Base-by-base conservation (phyloP, 177 flowering plant genomes). In the Telopea speciosissima region DNA sequence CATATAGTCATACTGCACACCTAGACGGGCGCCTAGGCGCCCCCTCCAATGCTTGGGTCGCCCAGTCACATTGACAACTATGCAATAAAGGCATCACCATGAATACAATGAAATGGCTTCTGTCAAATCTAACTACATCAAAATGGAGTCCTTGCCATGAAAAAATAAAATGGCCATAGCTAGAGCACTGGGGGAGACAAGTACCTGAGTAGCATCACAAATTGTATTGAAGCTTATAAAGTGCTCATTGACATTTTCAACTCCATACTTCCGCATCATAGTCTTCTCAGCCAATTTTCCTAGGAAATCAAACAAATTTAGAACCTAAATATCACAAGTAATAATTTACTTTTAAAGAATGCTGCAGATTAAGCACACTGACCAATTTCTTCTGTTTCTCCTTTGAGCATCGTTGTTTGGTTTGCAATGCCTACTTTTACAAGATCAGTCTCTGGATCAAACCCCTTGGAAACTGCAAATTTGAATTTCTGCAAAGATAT, bases 311-410 rank as follows among this genome's bases (percentile, higher is more conserved):
- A 58, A 72, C n/a, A 36, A 63, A 33, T 69, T 42, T 65, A 62
- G 31, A 73, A 58, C 5, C 13, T 65, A 45, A 66, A 64, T 36
- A 70, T 42, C 33, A 60, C 14, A 73, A 31, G 3, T 5, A 54
- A 22, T 3, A 61, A 67, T 26, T 21, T 17, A 42, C 10, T 22
- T 23, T 14, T 45, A 42, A 63, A 65, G 23, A 36, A 26, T 36
- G 58, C 67, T 3, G 66, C 56, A 72, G 16, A 42, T 65, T 23
- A 71, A 69, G 28, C 25, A 62, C 24, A 81, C 91, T 79, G 24
- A 92, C 98, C 98, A 76, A 94, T 94, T 54, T 94, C 97, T 80
- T 94, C 99, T 23, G 99, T 94, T 81, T 94, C 99, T 72, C 97
- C 97, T 83, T 92, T 94, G 62, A 94, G 93, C 99, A 94, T 94